phyloP scores from a whole-genome alignment of 768 basidiomycete species.

The Agaricus subrufescens region DNA sequence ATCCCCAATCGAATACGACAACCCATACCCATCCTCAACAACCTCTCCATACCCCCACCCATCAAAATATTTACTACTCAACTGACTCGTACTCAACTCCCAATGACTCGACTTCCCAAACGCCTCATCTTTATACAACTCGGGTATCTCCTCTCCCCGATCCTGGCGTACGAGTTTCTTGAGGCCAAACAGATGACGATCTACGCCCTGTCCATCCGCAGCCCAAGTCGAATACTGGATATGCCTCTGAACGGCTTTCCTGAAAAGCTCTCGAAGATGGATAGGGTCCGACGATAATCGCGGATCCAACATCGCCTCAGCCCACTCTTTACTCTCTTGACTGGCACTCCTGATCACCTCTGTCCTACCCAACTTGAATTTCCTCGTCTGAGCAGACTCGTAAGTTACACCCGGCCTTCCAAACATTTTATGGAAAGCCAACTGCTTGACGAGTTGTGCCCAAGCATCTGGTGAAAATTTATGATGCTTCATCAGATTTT shows the following conservation, averaged over 20 bases:
- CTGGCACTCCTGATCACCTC: constrained; percentile 91
- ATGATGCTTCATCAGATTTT: constrained; percentile 76
- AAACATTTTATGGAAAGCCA: constrained; percentile 88
- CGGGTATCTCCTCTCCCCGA: constrained; percentile 63
- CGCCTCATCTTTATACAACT: constrained; percentile 69
- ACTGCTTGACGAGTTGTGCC: constrained; percentile 93
- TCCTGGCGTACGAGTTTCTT: constrained; percentile 67
- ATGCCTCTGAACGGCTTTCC: constrained; percentile 75
- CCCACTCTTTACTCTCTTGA: constrained; percentile 79
- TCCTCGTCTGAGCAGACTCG: constrained; percentile 92
- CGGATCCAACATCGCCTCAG: constrained; percentile 79
- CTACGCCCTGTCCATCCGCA: constrained; percentile 91
- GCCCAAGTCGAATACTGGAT: constrained; percentile 87
- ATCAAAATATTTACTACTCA: constrained; percentile 77
- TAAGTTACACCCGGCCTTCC: constrained; percentile 78
- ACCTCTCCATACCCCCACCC: constrained; percentile 99
- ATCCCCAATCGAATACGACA: constrained; percentile 87
- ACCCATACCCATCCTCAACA: constrained; percentile 86
- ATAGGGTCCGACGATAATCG: constrained; percentile 22
- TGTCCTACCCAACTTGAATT: constrained; percentile 85
- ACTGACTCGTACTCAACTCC: constrained; percentile 90
- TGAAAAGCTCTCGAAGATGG: constrained; percentile 64
- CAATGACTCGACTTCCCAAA: constrained; percentile 75
- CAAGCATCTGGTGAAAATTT: constrained; percentile 90
- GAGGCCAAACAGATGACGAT: constrained; percentile 92